Base-by-base conservation (phyloP, 495 filamentous ascomycete genomes). In the Lindgomyces ingoldianus region DNA sequence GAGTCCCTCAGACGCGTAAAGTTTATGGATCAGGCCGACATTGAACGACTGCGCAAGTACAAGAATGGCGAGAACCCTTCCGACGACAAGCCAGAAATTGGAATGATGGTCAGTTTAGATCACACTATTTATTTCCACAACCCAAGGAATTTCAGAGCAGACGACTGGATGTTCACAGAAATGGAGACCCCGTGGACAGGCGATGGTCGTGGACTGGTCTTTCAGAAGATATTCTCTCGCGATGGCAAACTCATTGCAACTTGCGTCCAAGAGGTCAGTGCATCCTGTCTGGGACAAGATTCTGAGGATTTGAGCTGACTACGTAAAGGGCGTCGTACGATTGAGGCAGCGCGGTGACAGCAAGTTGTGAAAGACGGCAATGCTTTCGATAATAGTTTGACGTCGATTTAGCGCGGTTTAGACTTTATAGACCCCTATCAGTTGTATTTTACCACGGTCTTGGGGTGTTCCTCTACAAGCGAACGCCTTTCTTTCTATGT, bases 91-190 rank as follows among this genome's bases (percentile, higher is more conserved):
- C 81, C 83, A 11, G 74, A 80, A 71, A 78, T 98, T 16, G 91
- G 94, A 10, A 98, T 98, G 93, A 93, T 97, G 89, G 91, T 98
- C 58, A 91, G 87, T 57, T 77, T 98, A 21, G 94, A 98, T 74
- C 91, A 94, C 77, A 88, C 86, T 2, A 96, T 98, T 46, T 96
- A 95, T 75, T 98, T 98, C 76, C 95, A 98, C 70, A 86, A 89
- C 68, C 90, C 91, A 41, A 77, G 80, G 67, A 83, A 82, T 27
- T 91, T 96, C 73, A 81, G 82, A 41, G 90, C 91, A 11, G 94
- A 98, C 74, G 90, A 96, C 74, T 98, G 94, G 94, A 85, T 97
- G 83, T 84, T 96, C 64, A 84, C 82, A 18, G 93, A 97, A 81
- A 93, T 92, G 85, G 85, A 91, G 76, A 93, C 85, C 60, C 91